Base-by-base conservation (phyloP, 225 moss, liverwort and hornwort species). In the Anthoceros angustus region DNA sequence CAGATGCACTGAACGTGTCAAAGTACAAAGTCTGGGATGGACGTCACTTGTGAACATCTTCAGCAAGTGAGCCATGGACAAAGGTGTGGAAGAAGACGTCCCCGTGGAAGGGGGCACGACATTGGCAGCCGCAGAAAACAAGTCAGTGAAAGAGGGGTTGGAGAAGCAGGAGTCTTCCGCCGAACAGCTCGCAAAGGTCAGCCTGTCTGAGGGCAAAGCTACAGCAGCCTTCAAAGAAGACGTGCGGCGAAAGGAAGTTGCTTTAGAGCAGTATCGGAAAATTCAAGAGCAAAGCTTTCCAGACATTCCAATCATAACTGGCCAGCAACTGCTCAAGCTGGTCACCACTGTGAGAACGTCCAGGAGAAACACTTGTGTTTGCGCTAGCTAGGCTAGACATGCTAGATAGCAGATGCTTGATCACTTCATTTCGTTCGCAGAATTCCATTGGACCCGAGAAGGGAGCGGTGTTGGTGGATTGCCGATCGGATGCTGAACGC, bases 401-500 rank as follows among this genome's bases (percentile, higher is more conserved):
- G n/a, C 18, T 1, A 20, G 4, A 14, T 14, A 50, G 16, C 8
- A 50, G 14, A 5, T 50, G 49, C n/a, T 55, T 7, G 55, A 18
- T 18, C 14, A 55, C 18, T 18, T 55, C 7, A 0, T 55, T 32
- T 32, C 32, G 32, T 32, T 32, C 32, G 55, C 55, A 55, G 55
- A 8, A 55, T 20, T 55, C n/a, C 16, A 12, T 55, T 55, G 55
- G 55, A 18, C n/a, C 14, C 14, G 55, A 55, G n/a, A 55, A 23
- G 55, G 14, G 23, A 0, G 50, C 73, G 41, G 73, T 81, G 21
- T 16, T 84, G 10, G 81, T 84, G 67, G 84, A 84, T 66, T 84
- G 84, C 43, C 77, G 84, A 55, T 81, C 84, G 16, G 81, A 78
- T 9, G 76, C 74, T 7, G 84, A 84, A 67, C 76, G 74, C 64